phyloP scores from a whole-genome alignment of 2,329 filamentous ascomycete genomes.

The Apiospora kogelbergensis region DNA sequence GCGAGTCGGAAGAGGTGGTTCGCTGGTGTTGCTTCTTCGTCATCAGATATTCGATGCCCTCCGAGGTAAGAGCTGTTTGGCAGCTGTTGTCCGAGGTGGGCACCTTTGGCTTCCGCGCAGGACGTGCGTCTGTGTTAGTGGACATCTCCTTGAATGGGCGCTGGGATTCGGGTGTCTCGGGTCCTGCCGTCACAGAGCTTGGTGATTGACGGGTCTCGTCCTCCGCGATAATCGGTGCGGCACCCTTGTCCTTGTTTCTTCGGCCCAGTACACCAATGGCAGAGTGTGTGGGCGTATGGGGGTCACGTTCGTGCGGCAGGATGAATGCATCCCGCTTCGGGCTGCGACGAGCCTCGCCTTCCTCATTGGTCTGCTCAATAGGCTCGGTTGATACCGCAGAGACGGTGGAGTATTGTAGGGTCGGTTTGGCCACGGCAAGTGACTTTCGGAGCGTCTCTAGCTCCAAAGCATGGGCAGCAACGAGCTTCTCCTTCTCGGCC shows the following conservation, averaged over 20 bases:
- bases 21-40: slow-evolving; percentile 44
- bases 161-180: slow-evolving; percentile 55
- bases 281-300: slow-evolving; percentile 40
- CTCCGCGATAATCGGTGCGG: slow-evolving; percentile 57
- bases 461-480: slow-evolving; percentile 27
- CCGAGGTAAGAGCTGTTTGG: slow-evolving; percentile 81
- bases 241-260: slow-evolving; percentile 36
- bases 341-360: slow-evolving; percentile 39
- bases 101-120: slow-evolving; percentile 38
- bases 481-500: slow-evolving; percentile 26
- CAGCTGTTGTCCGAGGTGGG: slow-evolving; percentile 68
- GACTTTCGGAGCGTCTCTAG: slow-evolving; percentile 30
- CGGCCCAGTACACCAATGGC: slow-evolving; percentile 43
- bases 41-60: slow-evolving; percentile 76
- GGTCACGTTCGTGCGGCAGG: slow-evolving; percentile 50
- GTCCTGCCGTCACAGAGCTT: slow-evolving; percentile 33
- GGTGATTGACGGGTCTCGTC: slow-evolving; percentile 62
- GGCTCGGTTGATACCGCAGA: slow-evolving; percentile 47
- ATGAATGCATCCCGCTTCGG: slow-evolving; percentile 58
- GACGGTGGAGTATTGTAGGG: slow-evolving; percentile 44
- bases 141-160: slow-evolving; percentile 63
- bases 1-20: slow-evolving; percentile 26
- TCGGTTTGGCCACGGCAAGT: slow-evolving; percentile 24
- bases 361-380: slow-evolving; percentile 25
- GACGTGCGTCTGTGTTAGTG: slow-evolving; percentile 49